phyloP scores from a whole-genome alignment of 345 rosid genomes.

The Nephelium lappaceum region DNA sequence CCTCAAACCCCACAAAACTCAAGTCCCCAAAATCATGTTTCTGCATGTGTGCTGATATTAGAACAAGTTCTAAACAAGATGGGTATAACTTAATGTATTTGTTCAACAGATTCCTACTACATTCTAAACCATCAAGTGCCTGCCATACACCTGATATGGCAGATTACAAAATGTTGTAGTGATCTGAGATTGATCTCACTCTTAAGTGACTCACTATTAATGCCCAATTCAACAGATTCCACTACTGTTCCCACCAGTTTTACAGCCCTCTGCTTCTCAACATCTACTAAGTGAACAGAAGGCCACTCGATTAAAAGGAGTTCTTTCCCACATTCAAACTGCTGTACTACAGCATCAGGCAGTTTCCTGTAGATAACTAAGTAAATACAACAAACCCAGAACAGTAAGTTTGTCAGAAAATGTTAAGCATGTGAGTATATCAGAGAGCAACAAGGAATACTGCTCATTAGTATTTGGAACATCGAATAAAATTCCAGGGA shows the following conservation, averaged over 20 bases:
- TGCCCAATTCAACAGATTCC: slow-evolving; percentile 35
- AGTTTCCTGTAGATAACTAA: slow-evolving; percentile 96
- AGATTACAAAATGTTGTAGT: slow-evolving; percentile 59
- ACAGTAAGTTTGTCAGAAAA: slow-evolving; percentile 90
- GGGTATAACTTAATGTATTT: slow-evolving; percentile 61
- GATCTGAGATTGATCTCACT: slow-evolving; percentile 35
- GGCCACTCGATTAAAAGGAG: slow-evolving; percentile 78
- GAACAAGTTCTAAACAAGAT: slow-evolving; percentile 64
- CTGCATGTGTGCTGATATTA: slow-evolving; percentile 62
- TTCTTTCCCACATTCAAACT: slow-evolving; percentile 78
- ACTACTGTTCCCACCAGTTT: slow-evolving; percentile 57
- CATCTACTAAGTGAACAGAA: slow-evolving; percentile 48
- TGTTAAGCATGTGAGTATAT: slow-evolving; percentile 81
- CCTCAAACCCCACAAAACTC: slow-evolving; percentile 59
- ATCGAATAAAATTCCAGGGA: slow-evolving; percentile 44
- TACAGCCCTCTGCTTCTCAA: slow-evolving; percentile 56
- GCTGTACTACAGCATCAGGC: slow-evolving; percentile 70
- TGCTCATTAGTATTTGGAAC: slow-evolving; percentile 60
- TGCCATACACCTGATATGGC: slow-evolving; percentile 59
- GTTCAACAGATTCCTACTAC: slow-evolving; percentile 50
- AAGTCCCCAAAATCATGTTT: slow-evolving; percentile 36
- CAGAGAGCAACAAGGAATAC: slow-evolving; percentile 63
- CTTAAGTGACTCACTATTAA: slow-evolving; percentile 30
- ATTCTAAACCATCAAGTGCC: slow-evolving; percentile 57
- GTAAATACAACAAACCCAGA: slow-evolving; percentile 99